These are phyloP conservation scores for Aspergillus bridgeri DNA, from an alignment of 495 filamentous ascomycete species.

Conservation along the genomic window DNA sequence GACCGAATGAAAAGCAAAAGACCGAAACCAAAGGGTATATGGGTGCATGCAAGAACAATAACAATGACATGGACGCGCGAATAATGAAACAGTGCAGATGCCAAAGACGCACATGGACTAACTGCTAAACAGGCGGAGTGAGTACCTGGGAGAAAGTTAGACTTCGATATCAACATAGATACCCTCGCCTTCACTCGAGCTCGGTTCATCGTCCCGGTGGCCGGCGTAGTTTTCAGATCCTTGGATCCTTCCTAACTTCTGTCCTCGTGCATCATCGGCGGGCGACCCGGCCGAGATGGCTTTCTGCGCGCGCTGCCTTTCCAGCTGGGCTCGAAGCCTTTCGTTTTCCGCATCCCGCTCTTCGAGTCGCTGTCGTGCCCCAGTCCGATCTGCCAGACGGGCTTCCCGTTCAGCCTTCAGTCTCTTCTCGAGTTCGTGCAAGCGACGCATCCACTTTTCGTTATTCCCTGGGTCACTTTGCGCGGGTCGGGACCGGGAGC, in stretches of 20 bases:
- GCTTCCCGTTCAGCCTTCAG: conserved; percentile 88
- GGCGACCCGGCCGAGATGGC: conserved; percentile 29
- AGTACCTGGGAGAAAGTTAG: conserved; percentile 16
- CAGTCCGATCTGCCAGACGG: conserved; percentile 75
- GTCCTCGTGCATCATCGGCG: conserved; percentile 12
- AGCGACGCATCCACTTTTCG: conserved; percentile 78
- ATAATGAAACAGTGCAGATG: conserved; percentile 5
- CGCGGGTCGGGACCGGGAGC: conserved; percentile 27
- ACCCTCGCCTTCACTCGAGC: conserved; percentile 45
- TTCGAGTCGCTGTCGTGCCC: conserved; percentile 78
- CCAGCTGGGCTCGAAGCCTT: conserved; percentile 64
- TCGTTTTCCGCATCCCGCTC: conserved; percentile 77
- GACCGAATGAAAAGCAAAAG: conserved; percentile 6
- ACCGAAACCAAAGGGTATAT: conserved; percentile 21
- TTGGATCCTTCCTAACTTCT: not conserved
- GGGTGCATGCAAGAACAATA: conserved; percentile 9
- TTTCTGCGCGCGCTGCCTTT: conserved; percentile 55
- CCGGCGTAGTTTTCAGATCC: conserved; percentile 9
- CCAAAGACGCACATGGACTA: conserved; percentile 8
- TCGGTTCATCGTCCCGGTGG: conserved; percentile 30
- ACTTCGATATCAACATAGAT: conserved; percentile 46
- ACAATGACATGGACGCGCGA: not conserved
- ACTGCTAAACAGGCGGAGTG: not conserved
- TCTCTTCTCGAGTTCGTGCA: conserved; percentile 82
- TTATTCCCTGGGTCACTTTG: conserved; percentile 41